phyloP scores from a whole-genome alignment of 805 yeast genomes.

The Pichia ethanolica region DNA sequence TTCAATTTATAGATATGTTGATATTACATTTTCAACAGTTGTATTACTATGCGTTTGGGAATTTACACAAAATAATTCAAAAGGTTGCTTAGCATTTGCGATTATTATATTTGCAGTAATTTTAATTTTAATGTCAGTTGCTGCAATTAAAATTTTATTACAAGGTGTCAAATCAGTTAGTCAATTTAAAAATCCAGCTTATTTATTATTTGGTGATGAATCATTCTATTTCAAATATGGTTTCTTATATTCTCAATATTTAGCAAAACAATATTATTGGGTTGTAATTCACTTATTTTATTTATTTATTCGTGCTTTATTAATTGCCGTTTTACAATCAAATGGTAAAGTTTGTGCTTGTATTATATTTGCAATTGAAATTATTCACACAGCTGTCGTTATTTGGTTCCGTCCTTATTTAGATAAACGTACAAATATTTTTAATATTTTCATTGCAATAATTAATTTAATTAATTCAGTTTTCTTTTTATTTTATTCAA shows the following conservation, averaged over 20 bases:
- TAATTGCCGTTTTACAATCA: slow-evolving; percentile 79
- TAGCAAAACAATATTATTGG: slow-evolving; percentile 85
- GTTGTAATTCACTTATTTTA: slow-evolving; percentile 57
- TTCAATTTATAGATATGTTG: slow-evolving; percentile 71
- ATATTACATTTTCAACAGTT: slow-evolving; percentile 84
- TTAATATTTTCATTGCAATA: slow-evolving; percentile 79
- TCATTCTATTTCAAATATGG: slow-evolving; percentile 81
- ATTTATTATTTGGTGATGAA: slow-evolving; percentile 78
- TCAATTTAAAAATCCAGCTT: slow-evolving; percentile 86
- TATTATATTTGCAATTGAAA: slow-evolving; percentile 66
- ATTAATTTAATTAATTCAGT: slow-evolving; percentile 76
- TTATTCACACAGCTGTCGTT: slow-evolving; percentile 55
- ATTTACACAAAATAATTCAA: slow-evolving; percentile 73
- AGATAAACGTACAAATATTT: slow-evolving; percentile 92
- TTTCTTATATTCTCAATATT: slow-evolving; percentile 82
- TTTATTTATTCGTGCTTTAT: slow-evolving; percentile 63
- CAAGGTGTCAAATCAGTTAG: slow-evolving; percentile 65
- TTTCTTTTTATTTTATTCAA: slow-evolving; percentile 83
- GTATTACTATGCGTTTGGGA: slow-evolving; percentile 84
- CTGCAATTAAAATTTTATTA: slow-evolving; percentile 64
- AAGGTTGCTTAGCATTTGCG: slow-evolving; percentile 77
- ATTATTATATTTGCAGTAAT: slow-evolving; percentile 56
- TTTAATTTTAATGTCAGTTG: slow-evolving; percentile 56
- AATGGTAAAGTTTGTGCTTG: slow-evolving; percentile 80
- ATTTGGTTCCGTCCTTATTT: slow-evolving; percentile 79